phyloP scores from a whole-genome alignment of 1,284 basidiomycete genomes.

The Leccinum pallidistipes region DNA sequence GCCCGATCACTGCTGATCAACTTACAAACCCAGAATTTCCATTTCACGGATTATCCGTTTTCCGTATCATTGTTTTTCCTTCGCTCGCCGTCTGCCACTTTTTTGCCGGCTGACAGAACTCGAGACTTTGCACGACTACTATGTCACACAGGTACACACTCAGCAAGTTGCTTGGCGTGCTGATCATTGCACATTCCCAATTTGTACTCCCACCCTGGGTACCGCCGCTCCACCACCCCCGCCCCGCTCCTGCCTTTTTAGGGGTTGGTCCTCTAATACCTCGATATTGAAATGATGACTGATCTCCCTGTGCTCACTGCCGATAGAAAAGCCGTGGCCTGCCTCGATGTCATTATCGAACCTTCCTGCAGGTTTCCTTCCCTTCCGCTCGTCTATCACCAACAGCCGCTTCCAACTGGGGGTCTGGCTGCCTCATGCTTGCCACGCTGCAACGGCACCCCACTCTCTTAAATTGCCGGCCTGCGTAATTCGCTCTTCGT shows the following conservation, averaged over 20 bases:
- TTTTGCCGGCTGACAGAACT: conserved; percentile 5
- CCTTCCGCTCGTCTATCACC: conserved; percentile 35
- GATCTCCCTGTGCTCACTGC: conserved; percentile 24
- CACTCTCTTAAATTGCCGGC: conserved; percentile 47
- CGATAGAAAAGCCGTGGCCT: conserved; percentile 33
- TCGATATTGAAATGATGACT: conserved; percentile 38
- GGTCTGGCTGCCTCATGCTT: conserved; percentile 53
- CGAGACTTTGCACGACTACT: neutral
- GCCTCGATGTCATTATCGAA: conserved; percentile 29
- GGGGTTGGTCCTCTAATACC: conserved; percentile 19
- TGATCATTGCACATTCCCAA: conserved; percentile 15
- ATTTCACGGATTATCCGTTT: conserved; percentile 6
- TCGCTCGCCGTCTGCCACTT: neutral
- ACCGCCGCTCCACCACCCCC: conserved; percentile 11
- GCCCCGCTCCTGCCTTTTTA: conserved; percentile 25
- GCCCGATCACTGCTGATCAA: conserved; percentile 26
- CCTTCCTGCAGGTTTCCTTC: conserved; percentile 31
- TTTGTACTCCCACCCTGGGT: neutral
- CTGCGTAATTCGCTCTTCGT: conserved; percentile 33
- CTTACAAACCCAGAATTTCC: conserved; percentile 20
- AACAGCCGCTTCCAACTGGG: conserved; percentile 32
- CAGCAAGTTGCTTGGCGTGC: conserved; percentile 11
- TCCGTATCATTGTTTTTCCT: conserved; percentile 7
- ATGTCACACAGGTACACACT: neutral
- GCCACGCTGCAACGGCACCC: conserved; percentile 53